phyloP scores from a whole-genome alignment of 1,284 basidiomycete species.

The Cutaneotrichosporon sp. region DNA sequence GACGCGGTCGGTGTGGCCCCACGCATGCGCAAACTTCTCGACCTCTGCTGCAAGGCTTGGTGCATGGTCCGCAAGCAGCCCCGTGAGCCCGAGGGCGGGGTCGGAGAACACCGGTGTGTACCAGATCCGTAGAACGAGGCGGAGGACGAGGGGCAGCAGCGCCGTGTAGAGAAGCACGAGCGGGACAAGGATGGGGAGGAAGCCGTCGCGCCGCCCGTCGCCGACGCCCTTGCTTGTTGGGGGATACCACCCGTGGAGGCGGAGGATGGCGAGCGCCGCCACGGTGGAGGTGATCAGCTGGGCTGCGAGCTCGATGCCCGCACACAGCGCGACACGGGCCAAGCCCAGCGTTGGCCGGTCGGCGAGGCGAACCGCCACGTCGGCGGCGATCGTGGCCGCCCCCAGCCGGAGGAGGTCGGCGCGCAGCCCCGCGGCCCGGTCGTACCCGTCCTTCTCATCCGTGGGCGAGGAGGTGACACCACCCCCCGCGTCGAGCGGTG shows the following conservation, averaged over 20 bases:
- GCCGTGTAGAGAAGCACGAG: conserved; percentile 83
- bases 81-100: neutral
- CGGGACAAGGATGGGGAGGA: conserved; percentile 66
- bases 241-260: conserved; percentile 34
- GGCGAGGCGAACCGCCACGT: conserved; percentile 29
- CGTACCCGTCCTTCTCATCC: neutral
- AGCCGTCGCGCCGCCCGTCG: conserved; percentile 41
- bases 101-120: neutral
- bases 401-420: conserved; percentile 21
- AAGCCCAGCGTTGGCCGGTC: neutral
- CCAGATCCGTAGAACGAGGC: conserved; percentile 83
- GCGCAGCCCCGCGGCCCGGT: conserved; percentile 7
- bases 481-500: conserved; percentile 51
- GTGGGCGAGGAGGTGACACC: neutral
- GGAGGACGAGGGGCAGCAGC: conserved; percentile 78
- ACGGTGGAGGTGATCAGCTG: conserved; percentile 40
- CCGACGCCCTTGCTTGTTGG: neutral
- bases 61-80: neutral
- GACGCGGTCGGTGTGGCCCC: conserved; percentile 65
- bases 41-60: neutral
- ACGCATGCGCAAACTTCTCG: conserved; percentile 16
- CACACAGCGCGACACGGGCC: neutral
- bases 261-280: conserved; percentile 31
- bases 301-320: conserved; percentile 29
- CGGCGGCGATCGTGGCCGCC: conserved; percentile 31